These are phyloP conservation scores for Globisporangium okanoganense DNA, from an alignment of 352 stramenopile genomes.

Conservation along the genomic window DNA sequence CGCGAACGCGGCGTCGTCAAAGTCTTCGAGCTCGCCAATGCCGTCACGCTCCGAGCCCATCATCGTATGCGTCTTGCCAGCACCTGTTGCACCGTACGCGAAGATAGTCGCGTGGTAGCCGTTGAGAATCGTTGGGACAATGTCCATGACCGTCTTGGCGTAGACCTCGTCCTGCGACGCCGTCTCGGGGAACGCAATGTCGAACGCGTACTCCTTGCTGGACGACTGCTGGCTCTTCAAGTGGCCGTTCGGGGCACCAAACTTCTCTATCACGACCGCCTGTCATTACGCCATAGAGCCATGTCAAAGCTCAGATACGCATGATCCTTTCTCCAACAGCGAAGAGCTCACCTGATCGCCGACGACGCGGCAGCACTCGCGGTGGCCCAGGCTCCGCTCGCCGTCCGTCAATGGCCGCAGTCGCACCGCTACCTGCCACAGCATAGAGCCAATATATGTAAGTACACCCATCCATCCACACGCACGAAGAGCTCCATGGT, in stretches of 20 bases:
- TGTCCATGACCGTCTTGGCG: conserved; percentile 51
- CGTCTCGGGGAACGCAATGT: conserved; percentile 49
- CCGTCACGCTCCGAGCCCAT: conserved; percentile 66
- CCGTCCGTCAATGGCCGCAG: conserved; percentile 39
- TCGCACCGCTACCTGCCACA: conserved; percentile 45
- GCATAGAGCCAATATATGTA: background rate
- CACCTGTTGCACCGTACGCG: conserved; percentile 56
- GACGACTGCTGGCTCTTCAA: conserved; percentile 53
- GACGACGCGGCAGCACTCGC: conserved; percentile 48
- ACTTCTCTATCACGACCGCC: conserved; percentile 64
- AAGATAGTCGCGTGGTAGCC: conserved; percentile 85
- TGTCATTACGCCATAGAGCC: conserved; percentile 5
- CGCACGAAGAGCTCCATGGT: background rate
- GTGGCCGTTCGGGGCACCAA: conserved; percentile 38
- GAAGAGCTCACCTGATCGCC: conserved; percentile 38
- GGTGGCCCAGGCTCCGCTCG: conserved; percentile 42
- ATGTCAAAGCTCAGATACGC: background rate
- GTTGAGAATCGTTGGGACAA: conserved; percentile 62
- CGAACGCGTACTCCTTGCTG: conserved; percentile 55
- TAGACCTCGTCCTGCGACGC: conserved; percentile 55
- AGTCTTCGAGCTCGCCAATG: conserved; percentile 33
- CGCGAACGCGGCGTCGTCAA: conserved; percentile 33
- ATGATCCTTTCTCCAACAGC: background rate
- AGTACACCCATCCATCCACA: background rate
- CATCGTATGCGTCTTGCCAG: conserved; percentile 73